These are phyloP conservation scores for Effrenium voratum DNA, from an alignment of 73 alveolate species.

Conservation along the genomic window DNA sequence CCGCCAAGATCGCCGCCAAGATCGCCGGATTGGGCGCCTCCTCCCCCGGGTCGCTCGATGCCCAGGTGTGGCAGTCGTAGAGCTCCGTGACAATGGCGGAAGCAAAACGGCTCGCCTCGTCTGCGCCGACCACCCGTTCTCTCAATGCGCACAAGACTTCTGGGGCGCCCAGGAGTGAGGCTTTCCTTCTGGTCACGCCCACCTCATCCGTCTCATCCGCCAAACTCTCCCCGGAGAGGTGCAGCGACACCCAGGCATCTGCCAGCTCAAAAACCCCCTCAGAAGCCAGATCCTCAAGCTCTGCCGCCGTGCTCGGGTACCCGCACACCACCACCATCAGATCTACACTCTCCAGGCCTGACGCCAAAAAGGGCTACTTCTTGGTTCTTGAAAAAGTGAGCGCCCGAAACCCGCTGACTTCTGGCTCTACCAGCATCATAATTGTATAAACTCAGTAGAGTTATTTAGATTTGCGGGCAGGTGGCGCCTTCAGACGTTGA, in stretches of 20 bases:
- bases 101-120: constrained; percentile 35
- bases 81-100: constrained; percentile 45
- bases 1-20: constrained; percentile 29
- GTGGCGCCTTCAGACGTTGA: no score
- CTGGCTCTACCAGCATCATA: no score
- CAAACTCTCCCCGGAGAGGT: constrained; percentile 41
- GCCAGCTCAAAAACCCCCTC: constrained; percentile 39
- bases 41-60: not conserved
- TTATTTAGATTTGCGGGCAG: no score
- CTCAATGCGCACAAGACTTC: not conserved
- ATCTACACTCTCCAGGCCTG: not conserved
- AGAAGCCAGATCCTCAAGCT: constrained; percentile 27
- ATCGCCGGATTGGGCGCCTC: not conserved
- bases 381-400: no score
- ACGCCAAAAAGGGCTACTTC: no score
- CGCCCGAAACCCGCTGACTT: no score
- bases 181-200: constrained; percentile 45
- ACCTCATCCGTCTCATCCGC: constrained; percentile 51
- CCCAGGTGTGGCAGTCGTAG: constrained; percentile 57
- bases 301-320: constrained; percentile 57
- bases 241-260: constrained; percentile 59
- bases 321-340: constrained; percentile 13
- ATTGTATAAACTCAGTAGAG: no score
- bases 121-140: constrained; percentile 30
- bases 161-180: constrained; percentile 47